These are phyloP conservation scores for Dentipellis sp. DNA, from an alignment of 768 basidiomycete genomes.

Conservation along the genomic window DNA sequence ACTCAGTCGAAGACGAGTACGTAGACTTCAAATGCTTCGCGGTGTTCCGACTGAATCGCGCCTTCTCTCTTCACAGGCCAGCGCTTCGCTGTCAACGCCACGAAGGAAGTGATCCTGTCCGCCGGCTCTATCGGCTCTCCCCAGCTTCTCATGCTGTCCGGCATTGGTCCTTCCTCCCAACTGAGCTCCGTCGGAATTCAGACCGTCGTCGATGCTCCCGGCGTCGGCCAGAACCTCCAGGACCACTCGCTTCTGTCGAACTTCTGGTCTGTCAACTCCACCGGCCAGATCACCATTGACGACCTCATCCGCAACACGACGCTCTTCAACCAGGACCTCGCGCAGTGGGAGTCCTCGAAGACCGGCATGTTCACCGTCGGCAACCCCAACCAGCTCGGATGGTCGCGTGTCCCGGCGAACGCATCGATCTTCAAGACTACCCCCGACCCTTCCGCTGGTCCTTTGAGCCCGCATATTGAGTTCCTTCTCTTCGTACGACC, in stretches of 20 bases:
- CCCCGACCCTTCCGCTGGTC: constrained; percentile 12
- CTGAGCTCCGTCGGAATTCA: constrained; percentile 20
- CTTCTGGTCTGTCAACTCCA: constrained; percentile 3
- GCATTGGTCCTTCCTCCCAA: constrained; percentile 24
- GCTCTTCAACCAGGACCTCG: neutral
- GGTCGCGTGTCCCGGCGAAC: constrained; percentile 6
- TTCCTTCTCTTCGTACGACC: constrained; percentile 7
- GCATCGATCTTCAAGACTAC: constrained; percentile 3
- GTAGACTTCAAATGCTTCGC: neutral
- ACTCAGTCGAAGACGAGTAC: neutral
- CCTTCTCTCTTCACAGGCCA: neutral
- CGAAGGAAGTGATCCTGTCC: constrained; percentile 2
- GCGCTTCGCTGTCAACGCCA: constrained; percentile 1
- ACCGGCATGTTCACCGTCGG: constrained; percentile 6
- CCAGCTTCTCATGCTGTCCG: constrained; percentile 20
- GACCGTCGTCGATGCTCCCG: constrained; percentile 23
- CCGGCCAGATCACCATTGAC: constrained; percentile 2
- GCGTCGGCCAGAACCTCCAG: constrained; percentile 29
- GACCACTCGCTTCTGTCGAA: constrained; percentile 16
- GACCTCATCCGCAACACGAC: constrained; percentile 7
- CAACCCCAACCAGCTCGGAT: neutral
- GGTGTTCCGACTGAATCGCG: neutral
- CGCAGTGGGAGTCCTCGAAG: constrained; percentile 4
- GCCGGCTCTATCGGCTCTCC: constrained; percentile 1
- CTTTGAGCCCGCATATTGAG: constrained; percentile 10